These are phyloP conservation scores for Aspergillus arachidicola DNA, from an alignment of 2,329 filamentous ascomycete species.

Conservation along the genomic window DNA sequence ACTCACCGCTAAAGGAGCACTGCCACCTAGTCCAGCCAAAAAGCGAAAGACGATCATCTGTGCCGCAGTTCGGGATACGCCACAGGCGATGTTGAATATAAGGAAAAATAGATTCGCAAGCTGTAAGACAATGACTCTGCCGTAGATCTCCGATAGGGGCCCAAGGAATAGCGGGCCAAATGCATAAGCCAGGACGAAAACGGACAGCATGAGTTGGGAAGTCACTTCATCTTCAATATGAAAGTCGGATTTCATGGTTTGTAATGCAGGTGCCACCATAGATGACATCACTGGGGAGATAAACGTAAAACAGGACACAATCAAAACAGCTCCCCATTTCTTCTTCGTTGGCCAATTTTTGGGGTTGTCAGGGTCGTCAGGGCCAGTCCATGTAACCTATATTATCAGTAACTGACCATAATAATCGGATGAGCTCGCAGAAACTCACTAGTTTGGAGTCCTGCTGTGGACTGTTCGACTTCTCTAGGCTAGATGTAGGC, in stretches of 20 bases:
- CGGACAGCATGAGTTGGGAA: constrained; percentile 54
- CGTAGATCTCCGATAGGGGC: constrained; percentile 59
- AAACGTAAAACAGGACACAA: constrained; percentile 61
- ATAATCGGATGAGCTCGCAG: background rate
- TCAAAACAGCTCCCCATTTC: constrained; percentile 61
- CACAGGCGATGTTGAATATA: constrained; percentile 63
- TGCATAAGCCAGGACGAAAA: constrained; percentile 59
- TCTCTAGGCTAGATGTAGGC: constrained; percentile 24
- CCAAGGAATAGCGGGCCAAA: constrained; percentile 56
- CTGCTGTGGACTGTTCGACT: constrained; percentile 26
- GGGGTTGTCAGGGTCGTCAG: constrained; percentile 52
- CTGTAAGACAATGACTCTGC: constrained; percentile 58
- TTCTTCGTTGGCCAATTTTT: constrained; percentile 58
- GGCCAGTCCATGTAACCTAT: constrained; percentile 54
- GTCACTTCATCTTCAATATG: constrained; percentile 51
- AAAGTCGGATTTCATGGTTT: constrained; percentile 57
- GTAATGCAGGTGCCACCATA: constrained; percentile 59
- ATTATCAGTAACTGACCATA: background rate
- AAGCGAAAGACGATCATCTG: constrained; percentile 63
- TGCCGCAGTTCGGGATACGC: constrained; percentile 54
- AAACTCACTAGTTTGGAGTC: constrained; percentile 30
- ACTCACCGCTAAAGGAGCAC: constrained; percentile 55
- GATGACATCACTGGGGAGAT: constrained; percentile 66
- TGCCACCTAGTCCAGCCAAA: constrained; percentile 61
- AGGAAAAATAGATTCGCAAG: constrained; percentile 58